These are phyloP conservation scores for Cylindrotheca fusiformis DNA, from an alignment of 108 stramenopile genomes.

Conservation along the genomic window DNA sequence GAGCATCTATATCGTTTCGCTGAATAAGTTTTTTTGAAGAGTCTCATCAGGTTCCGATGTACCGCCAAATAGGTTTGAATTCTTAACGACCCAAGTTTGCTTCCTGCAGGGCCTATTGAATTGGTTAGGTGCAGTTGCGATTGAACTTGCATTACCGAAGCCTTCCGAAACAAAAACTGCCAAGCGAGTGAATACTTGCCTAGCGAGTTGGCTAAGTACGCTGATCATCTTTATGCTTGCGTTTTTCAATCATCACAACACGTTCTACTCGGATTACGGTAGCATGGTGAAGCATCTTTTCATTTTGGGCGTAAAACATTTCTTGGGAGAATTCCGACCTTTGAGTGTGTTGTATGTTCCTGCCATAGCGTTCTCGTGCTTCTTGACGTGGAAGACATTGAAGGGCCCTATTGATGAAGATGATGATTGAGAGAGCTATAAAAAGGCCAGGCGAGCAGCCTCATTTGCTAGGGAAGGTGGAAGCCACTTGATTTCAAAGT, in stretches of 20 bases:
- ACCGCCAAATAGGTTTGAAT: slow-evolving; percentile 52
- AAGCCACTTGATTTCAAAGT: no score
- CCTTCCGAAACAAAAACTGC: slow-evolving; percentile 23
- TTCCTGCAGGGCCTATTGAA: slow-evolving; percentile 55
- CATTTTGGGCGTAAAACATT: slow-evolving; percentile 14
- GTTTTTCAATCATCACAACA: slow-evolving; percentile 50
- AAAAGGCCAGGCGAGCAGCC: no score
- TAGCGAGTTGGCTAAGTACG: slow-evolving; percentile 23
- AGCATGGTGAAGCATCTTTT: slow-evolving; percentile 29
- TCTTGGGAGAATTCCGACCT: slow-evolving; percentile 22
- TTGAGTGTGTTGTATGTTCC: slow-evolving; percentile 32
- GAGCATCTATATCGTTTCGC: no score
- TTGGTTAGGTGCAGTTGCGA: slow-evolving; percentile 48
- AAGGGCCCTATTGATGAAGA: slow-evolving; percentile 19
- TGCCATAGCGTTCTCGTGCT: slow-evolving; percentile 12
- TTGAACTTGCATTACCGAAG: slow-evolving; percentile 34
- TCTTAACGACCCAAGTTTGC: slow-evolving; percentile 36
- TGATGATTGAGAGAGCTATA: no score
- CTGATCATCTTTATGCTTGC: slow-evolving; percentile 36
- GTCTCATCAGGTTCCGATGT: no score
- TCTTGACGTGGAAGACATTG: slow-evolving; percentile 36
- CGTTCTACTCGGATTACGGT: slow-evolving; percentile 40
- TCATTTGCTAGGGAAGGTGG: no score
- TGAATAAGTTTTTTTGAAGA: background rate
- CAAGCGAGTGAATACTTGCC: slow-evolving; percentile 43